Percentiles rank a stretch among this genome's conserved stretches.
Evolutionary conservation across 768 basidiomycete genomes (phyloP).

Genomic region (Xerocomus spinulosus): DNA sequence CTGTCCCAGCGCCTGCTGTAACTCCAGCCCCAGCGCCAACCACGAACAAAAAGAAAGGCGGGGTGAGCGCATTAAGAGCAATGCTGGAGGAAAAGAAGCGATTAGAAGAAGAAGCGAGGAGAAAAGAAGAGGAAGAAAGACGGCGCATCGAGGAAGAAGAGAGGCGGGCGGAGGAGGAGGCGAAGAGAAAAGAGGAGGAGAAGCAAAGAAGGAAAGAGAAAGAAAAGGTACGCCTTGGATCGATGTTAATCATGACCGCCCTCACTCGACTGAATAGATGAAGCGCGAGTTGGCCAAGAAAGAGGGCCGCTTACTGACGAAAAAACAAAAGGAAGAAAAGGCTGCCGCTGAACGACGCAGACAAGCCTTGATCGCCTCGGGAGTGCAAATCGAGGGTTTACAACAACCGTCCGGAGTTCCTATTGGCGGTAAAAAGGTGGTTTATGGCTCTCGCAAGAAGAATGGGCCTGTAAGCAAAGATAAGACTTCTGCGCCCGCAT

Average conservation of each 20-base stretch:
- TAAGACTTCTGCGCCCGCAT: slow-evolving; percentile 28
- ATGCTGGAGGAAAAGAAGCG: slow-evolving; percentile 91
- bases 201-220: slow-evolving; percentile 83
- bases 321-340: slow-evolving; percentile 93
- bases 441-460: slow-evolving; percentile 83
- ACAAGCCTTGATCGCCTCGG: slow-evolving; percentile 85
- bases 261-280: slow-evolving; percentile 44
- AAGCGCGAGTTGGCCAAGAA: slow-evolving; percentile 89
- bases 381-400: slow-evolving; percentile 86
- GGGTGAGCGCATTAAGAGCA: slow-evolving; percentile 79
- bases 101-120: slow-evolving; percentile 77
- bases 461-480: slow-evolving; percentile 52
- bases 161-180: slow-evolving; percentile 71
- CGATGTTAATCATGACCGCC: neutral
- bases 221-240: slow-evolving; percentile 56
- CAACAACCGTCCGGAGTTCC: slow-evolving; percentile 50
- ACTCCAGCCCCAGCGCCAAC: slow-evolving; percentile 34
- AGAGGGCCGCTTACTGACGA: slow-evolving; percentile 92
- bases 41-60: slow-evolving; percentile 66
- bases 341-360: slow-evolving; percentile 87
- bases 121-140: slow-evolving; percentile 71
- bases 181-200: slow-evolving; percentile 71
- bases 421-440: slow-evolving; percentile 59
- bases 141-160: slow-evolving; percentile 89
- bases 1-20: slow-evolving; percentile 38